Percentiles rank a stretch among this genome's conserved stretches.
These are phyloP conservation scores for Conticribra guillardii DNA, from an alignment of 108 stramenopile species.

Conservation along the genomic window DNA sequence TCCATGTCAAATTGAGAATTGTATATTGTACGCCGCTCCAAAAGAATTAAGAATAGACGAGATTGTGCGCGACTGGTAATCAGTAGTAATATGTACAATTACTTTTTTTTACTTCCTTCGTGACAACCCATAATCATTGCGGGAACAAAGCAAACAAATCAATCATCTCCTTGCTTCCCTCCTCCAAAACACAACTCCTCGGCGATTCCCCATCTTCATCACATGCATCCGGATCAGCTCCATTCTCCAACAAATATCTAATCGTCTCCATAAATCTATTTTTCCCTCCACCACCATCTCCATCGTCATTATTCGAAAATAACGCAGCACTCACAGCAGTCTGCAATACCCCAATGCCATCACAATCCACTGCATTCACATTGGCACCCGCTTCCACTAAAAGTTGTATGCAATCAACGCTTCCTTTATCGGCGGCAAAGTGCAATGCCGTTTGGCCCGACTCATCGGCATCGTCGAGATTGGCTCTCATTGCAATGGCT, in stretches of 20 bases:
- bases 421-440: constrained; percentile 76
- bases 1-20: no score
- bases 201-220: constrained; percentile 87
- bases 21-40: no score
- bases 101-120: neutral
- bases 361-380: constrained; percentile 70
- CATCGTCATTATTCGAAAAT: no score
- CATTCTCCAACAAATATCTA: constrained; percentile 58
- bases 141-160: constrained; percentile 46
- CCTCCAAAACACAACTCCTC: constrained; percentile 65
- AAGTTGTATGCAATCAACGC: constrained; percentile 58
- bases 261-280: constrained; percentile 62
- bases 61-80: no score
- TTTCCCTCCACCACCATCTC: neutral
- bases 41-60: no score
- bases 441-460: constrained; percentile 81
- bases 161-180: constrained; percentile 53
- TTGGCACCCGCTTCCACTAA: constrained; percentile 69
- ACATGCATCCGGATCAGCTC: constrained; percentile 77
- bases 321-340: constrained; percentile 67
- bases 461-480: constrained; percentile 61
- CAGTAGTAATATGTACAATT: no score
- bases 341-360: constrained; percentile 81
- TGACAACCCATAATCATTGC: neutral
- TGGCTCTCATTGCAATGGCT: constrained; percentile 31